A percentile compares a stretch with the other conserved stretches of the same genome.
These are phyloP conservation scores for Encephalitozoon cuniculi DNA, from an alignment of 371 early-diverging fungal species.

Conservation along the genomic window DNA sequence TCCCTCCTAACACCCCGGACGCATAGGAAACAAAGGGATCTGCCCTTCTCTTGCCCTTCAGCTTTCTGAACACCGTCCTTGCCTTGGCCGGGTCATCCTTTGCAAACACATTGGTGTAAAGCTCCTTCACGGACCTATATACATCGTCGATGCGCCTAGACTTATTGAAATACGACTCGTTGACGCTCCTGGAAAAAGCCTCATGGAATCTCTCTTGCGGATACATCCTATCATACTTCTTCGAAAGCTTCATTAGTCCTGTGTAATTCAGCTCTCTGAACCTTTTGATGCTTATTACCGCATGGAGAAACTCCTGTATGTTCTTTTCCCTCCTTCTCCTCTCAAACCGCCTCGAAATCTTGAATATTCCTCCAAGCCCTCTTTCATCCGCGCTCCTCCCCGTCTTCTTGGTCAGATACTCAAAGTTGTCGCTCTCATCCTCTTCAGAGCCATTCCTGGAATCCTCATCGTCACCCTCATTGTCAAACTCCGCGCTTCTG, in stretches of 20 bases:
- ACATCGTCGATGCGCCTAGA: conserved; percentile 44
- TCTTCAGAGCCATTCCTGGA: not conserved
- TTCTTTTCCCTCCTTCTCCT: conserved; percentile 47
- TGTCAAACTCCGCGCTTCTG: not conserved
- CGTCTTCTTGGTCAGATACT: not conserved
- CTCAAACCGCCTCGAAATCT: conserved; percentile 15
- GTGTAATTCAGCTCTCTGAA: conserved; percentile 56
- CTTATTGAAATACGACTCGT: conserved; percentile 24
- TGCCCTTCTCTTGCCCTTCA: conserved; percentile 2
- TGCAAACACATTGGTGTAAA: conserved; percentile 53
- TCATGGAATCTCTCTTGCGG: conserved; percentile 13
- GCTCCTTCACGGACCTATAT: conserved; percentile 17
- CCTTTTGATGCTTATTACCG: conserved; percentile 46
- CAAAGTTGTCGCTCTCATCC: not conserved
- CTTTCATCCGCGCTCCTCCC: not conserved
- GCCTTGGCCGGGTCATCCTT: conserved; percentile 48
- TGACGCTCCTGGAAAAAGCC: conserved; percentile 17
- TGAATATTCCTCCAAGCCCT: not conserved
- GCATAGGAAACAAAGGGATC: conserved; percentile 1
- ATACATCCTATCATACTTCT: conserved; percentile 48
- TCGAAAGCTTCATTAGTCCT: conserved; percentile 52
- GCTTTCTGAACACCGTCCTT: conserved; percentile 27
- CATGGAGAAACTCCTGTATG: conserved; percentile 53
- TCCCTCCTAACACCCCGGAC: not conserved
- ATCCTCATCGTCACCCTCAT: not conserved